Conservation (phyloP, 495 filamentous ascomycete genomes). For the Tricharina praecox region DNA sequence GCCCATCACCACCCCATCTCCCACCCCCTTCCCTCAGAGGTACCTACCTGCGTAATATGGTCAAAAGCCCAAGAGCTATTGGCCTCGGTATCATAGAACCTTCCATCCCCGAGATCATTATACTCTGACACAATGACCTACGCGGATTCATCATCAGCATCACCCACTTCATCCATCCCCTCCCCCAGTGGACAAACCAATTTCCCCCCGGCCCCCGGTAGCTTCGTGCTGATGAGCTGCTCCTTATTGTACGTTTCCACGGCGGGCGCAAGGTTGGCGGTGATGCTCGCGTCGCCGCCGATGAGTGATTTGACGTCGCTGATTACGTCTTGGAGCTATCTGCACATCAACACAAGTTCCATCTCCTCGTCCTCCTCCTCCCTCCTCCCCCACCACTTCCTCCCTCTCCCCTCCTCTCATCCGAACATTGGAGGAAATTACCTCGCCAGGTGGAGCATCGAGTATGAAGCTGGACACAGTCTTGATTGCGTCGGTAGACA, state of each 20-base stretch:
- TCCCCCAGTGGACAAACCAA: too few relatives aligned
- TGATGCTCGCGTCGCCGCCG: conserved; percentile 46
- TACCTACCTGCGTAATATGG: conserved; percentile 54
- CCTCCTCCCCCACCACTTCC: too few relatives aligned
- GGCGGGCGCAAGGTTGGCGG: conserved; percentile 57
- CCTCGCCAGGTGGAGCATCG: conserved; percentile 93
- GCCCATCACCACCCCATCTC: too few relatives aligned
- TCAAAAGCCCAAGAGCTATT: conserved; percentile 75
- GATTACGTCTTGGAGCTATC: not conserved
- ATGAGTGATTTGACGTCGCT: conserved; percentile 84
- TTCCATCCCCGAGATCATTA: conserved; percentile 56
- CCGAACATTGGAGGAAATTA: conserved; percentile 27
- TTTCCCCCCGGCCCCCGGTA: too few relatives aligned
- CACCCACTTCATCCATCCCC: not conserved
- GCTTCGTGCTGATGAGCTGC: conserved; percentile 73
- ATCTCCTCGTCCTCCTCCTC: too few relatives aligned
- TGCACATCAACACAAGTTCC: conserved; percentile 39
- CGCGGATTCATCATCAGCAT: conserved; percentile 9
- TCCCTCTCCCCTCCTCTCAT: too few relatives aligned
- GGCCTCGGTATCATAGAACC: conserved; percentile 80
- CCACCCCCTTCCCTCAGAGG: too few relatives aligned
- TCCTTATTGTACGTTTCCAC: conserved; percentile 93
- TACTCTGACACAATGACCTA: conserved; percentile 75
- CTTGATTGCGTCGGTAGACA: conserved; percentile 31
- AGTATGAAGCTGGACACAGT: conserved; percentile 77